A percentile compares a stretch with the other conserved stretches of the same genome.
These are phyloP conservation scores for Castanea sativa DNA, from an alignment of 306 rosid species.

Conservation along the genomic window DNA sequence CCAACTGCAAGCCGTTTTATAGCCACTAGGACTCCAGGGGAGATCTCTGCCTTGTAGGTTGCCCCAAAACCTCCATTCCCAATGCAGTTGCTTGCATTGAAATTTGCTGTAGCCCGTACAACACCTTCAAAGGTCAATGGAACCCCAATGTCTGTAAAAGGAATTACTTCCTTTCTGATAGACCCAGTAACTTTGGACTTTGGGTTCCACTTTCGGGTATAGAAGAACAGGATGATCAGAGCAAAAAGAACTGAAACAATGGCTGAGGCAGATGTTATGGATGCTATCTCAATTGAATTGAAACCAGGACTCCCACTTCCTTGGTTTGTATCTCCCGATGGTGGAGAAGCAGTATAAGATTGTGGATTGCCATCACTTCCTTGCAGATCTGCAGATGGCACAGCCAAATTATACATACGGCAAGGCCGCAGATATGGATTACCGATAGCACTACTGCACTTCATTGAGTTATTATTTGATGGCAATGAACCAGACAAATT, in stretches of 20 bases:
- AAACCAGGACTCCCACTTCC: slow-evolving; percentile 37
- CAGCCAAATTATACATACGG: slow-evolving; percentile 36
- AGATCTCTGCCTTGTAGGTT: slow-evolving; percentile 85
- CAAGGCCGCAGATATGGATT: slow-evolving; percentile 66
- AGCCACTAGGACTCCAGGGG: slow-evolving; percentile 64
- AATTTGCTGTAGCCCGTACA: slow-evolving; percentile 72
- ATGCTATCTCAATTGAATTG: slow-evolving; percentile 87
- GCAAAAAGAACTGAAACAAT: slow-evolving; percentile 84
- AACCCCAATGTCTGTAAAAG: slow-evolving; percentile 72
- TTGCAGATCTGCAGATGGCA: slow-evolving; percentile 48
- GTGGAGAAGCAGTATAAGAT: slow-evolving; percentile 37
- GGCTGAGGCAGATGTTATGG: slow-evolving; percentile 93
- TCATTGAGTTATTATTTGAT: slow-evolving; percentile 49
- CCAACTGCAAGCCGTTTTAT: slow-evolving; percentile 89
- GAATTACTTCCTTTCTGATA: slow-evolving; percentile 68
- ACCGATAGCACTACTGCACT: slow-evolving; percentile 78
- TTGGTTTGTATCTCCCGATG: slow-evolving; percentile 25
- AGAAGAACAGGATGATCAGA: slow-evolving; percentile 59
- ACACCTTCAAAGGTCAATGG: slow-evolving; percentile 77
- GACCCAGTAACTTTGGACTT: slow-evolving; percentile 64
- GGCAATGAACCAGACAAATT: slow-evolving; percentile 87
- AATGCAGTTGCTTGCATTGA: slow-evolving; percentile 81
- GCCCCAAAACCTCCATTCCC: slow-evolving; percentile 98
- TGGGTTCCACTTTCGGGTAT: slow-evolving; percentile 79
- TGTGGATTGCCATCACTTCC: slow-evolving; percentile 34